Evolutionary conservation across 768 basidiomycete species (phyloP), one percentile per base, ranked within the genome.

Genomic region (Naganishia vaughanmartiniae): DNA sequence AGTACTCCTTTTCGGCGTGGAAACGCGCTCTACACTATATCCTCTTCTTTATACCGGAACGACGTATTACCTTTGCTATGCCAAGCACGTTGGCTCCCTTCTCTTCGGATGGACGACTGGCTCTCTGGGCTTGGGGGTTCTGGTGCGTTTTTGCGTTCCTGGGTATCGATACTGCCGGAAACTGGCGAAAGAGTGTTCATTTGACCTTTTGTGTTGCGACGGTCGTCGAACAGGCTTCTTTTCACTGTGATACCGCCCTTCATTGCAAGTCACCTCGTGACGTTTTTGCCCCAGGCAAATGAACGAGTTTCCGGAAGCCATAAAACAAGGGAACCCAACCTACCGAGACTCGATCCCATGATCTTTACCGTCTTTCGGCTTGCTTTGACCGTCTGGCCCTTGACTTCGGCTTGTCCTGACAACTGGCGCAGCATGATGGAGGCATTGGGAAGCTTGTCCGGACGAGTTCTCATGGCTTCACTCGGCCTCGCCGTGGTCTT

Each of bases 231-330:
- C 56, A 80, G 79, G 79, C 45, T 76, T 34, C 72, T 72, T 58
- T 71, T 75, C 24, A 80, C 79, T n/a, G 76, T 80, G 30, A 24
- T 79, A 2, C 79, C 79, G 15, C 76, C 79, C 28, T 72, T 76
- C 46, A 73, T 77, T 1, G 39, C 74, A 9, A 77, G 77, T 17
- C 76, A 74, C 63, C 31, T 80, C 6, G 73, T 80, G 36, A 69
- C 71, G 12, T 77, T 79, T 55, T 70, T 69, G 26, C 76, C 75
- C 19, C 75, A 76, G 39, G 45, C 60, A 26, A 24, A 17, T 28
- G 19, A 14, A 46, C 10, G 39, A 66, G 69, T 58, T 12, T 55
- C 74, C 6, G 10, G 24, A 14, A 42, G 36, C 31, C 31, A n/a
- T 24, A 11, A 21, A 39, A 1, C 10, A 4, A 21, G 60, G 26